These are phyloP conservation scores for Penicillium ucsense DNA, from an alignment of 495 filamentous ascomycete species.

Conservation along the genomic window DNA sequence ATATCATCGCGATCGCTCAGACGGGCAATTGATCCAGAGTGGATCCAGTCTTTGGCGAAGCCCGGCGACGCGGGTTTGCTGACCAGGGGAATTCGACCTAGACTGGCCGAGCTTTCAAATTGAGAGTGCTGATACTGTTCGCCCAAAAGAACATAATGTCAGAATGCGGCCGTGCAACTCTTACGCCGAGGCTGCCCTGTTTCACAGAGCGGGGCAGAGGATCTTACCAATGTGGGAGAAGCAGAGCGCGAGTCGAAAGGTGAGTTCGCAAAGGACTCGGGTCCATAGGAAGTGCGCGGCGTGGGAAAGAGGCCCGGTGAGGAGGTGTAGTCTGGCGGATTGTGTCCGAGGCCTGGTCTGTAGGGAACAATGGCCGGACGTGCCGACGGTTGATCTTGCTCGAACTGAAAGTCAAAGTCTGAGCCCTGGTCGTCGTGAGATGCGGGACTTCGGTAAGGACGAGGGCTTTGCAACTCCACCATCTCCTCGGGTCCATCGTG, in stretches of 20 bases:
- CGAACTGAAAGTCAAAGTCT: slow-evolving; percentile 12
- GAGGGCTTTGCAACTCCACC: slow-evolving; percentile 16
- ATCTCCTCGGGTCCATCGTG: slow-evolving; percentile 18
- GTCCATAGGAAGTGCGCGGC: slow-evolving; percentile 10
- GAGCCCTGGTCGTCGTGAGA: not conserved
- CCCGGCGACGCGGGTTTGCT: slow-evolving; percentile 13
- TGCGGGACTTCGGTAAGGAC: slow-evolving; percentile 2
- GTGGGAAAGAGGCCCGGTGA: slow-evolving; percentile 13
- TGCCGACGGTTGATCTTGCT: slow-evolving; percentile 5
- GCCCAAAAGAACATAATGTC: not conserved
- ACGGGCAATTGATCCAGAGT: slow-evolving; percentile 25
- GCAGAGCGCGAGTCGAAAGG: slow-evolving; percentile 21
- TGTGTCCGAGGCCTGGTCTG: slow-evolving; percentile 11
- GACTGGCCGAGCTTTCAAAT: slow-evolving; percentile 15
- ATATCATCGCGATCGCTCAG: slow-evolving; percentile 32
- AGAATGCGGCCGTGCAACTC: too few relatives aligned
- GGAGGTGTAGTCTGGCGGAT: slow-evolving; percentile 12
- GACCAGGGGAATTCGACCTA: slow-evolving; percentile 15
- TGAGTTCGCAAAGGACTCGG: slow-evolving; percentile 11
- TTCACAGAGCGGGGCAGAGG: not conserved
- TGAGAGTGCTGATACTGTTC: slow-evolving; percentile 17
- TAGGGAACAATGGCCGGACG: slow-evolving; percentile 15
- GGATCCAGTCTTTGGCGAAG: slow-evolving; percentile 25
- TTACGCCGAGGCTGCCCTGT: too few relatives aligned
- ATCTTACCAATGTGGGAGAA: slow-evolving; percentile 22